A percentile compares a stretch with the other conserved stretches of the same genome.
Conservation (phyloP, 2,329 filamentous ascomycete species). For the Neopestalotiopsis sp. region DNA sequence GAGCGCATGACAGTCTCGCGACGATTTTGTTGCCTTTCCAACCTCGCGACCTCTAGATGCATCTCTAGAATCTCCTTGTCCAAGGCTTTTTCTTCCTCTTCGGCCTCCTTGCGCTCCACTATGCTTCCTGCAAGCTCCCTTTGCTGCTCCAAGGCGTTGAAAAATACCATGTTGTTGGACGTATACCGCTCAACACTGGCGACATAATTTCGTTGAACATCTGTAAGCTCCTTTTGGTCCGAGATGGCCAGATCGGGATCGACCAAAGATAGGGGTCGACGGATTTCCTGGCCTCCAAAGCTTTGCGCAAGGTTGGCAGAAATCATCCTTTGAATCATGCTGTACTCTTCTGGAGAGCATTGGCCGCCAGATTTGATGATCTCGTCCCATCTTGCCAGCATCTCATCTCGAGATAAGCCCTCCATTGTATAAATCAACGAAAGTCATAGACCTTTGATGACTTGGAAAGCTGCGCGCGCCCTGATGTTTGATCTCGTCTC, state of each 20-base stretch:
- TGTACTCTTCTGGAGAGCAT: constrained; percentile 51
- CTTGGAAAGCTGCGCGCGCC: not conserved
- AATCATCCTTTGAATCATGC: constrained; percentile 60
- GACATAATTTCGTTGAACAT: constrained; percentile 60
- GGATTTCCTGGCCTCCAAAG: constrained; percentile 47
- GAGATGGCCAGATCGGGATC: constrained; percentile 43
- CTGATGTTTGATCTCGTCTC: not conserved
- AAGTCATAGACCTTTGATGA: not conserved
- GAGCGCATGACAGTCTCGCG: constrained; percentile 57
- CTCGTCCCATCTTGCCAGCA: constrained; percentile 33
- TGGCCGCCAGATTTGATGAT: not conserved
- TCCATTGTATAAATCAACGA: not conserved
- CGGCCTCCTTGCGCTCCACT: constrained; percentile 42
- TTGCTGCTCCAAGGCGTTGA: constrained; percentile 30
- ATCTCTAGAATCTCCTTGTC: constrained; percentile 46
- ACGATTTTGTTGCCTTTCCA: constrained; percentile 57
- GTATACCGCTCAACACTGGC: constrained; percentile 59
- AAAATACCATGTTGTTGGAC: constrained; percentile 55
- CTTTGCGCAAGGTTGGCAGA: constrained; percentile 58
- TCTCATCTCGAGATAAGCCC: constrained; percentile 20
- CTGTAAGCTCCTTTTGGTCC: constrained; percentile 45
- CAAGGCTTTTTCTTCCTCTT: constrained; percentile 26
- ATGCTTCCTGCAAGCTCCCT: constrained; percentile 27
- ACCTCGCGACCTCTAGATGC: constrained; percentile 56
- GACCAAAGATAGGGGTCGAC: constrained; percentile 55